Base-by-base conservation (phyloP, 495 filamentous ascomycete species). In the Tuber calosporum region DNA sequence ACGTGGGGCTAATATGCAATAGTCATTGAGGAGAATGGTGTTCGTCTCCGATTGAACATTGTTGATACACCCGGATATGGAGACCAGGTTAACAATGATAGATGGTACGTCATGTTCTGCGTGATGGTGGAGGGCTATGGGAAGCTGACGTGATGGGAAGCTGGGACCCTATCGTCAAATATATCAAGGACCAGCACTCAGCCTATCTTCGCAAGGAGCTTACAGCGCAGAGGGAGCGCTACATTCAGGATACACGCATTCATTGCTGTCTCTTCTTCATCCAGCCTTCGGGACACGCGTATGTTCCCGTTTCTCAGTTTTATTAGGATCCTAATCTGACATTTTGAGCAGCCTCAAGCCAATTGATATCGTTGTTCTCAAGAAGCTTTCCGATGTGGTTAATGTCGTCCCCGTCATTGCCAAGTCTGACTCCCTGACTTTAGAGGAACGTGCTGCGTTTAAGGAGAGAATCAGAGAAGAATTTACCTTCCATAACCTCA, bases 221-320 rank as follows among this genome's bases (percentile, higher is more conserved):
- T 79, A 98, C 95, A n/a, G 95, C 95, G 77, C 96, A 99, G 87
- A 92, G 95, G 84, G 95, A 99, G 84, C 92, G 95, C 78, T 98
- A 99, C 83, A 97, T 99, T 78, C 94, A 97, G 85, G 95, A 99
- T 84, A 98, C 95, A 78, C 91, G 95, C 74, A 97, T 99, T 79
- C 95, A 99, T 87, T 98, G 95, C 89, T 99, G 95, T 84, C 86
- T 99, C 72, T 99, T 98, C 88, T 99, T 99, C 89, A 99, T 99
- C 82, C 94, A 97, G 84, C 95, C 95, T 17, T 97, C 93, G 9
- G 95, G 95, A 48, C 95, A 99, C 86, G 93, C 95, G 82, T 91
- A 88, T 82, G 87, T 82, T 30, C 43, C 66, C 42, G 38, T 72
- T 13, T 26, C 20, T n/a, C 1, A 8, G n/a, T 3, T 2, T 34